Conservation (phyloP, 1,284 basidiomycete species). For the Cryptococcus wingfieldii region DNA sequence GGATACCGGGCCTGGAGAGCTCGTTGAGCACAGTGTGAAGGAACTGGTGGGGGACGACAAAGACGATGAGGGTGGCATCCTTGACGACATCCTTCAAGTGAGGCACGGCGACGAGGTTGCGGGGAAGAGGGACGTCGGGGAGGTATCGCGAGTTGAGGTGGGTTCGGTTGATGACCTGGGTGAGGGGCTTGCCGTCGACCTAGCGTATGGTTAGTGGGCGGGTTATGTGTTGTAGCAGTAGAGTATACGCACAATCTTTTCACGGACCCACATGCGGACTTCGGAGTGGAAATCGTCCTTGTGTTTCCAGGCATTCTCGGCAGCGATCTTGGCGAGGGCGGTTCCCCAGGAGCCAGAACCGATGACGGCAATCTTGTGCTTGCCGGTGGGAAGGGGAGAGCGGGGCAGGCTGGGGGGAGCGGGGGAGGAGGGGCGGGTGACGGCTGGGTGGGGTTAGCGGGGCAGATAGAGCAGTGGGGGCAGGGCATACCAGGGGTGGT, state of each 20-base stretch:
- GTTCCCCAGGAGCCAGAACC: slow-evolving; percentile 56
- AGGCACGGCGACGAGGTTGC: slow-evolving; percentile 55
- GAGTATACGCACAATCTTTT: slow-evolving; percentile 44
- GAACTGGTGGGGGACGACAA: slow-evolving; percentile 55
- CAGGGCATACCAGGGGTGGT: slow-evolving; percentile 41
- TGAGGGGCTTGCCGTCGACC: slow-evolving; percentile 55
- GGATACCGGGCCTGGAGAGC: slow-evolving; percentile 48
- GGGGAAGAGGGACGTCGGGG: slow-evolving; percentile 54
- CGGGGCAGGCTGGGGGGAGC: slow-evolving; percentile 31
- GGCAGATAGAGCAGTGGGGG: too few species aligned
- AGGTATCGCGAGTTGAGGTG: slow-evolving; percentile 59
- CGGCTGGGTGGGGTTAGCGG: slow-evolving; percentile 18
- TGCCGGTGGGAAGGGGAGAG: slow-evolving; percentile 43
- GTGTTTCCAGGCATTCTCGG: slow-evolving; percentile 51
- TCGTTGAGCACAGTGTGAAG: slow-evolving; percentile 45
- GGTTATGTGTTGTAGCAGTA: background rate
- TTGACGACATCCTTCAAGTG: slow-evolving; percentile 53
- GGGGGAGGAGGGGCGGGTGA: slow-evolving; percentile 41
- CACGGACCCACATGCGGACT: slow-evolving; percentile 55
- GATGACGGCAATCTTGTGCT: slow-evolving; percentile 56
- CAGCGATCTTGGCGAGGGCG: slow-evolving; percentile 57
- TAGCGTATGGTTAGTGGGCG: slow-evolving; percentile 16
- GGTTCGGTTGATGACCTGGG: slow-evolving; percentile 55
- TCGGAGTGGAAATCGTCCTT: slow-evolving; percentile 49
- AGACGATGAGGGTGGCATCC: slow-evolving; percentile 55